Evolutionary conservation across 805 yeast genomes (phyloP), one percentile per base, ranked within the genome.

Genomic region (Candida quercuum): DNA sequence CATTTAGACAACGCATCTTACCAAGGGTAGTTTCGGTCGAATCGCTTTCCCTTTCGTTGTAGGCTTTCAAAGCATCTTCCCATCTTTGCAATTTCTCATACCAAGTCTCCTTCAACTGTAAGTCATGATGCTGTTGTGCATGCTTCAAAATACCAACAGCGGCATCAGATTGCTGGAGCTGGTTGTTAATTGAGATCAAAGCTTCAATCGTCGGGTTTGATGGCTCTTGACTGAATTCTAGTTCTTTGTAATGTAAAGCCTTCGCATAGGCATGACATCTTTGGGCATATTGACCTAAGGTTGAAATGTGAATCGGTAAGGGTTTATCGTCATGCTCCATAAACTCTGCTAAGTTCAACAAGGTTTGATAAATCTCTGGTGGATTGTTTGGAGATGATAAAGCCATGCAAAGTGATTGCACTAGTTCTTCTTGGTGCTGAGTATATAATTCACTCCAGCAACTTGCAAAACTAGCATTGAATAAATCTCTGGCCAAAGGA

Each of bases 311-410:
- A 30, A 93, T 84, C 0, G 97, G 97, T 41, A 93, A 69, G 0
- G 96, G 85, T 52, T 88, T 89, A 49, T 88, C 97, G 59, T 91
- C 97, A 51, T 91, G 98, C 56, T 93, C 99, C 93, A 93, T 83
- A 54, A 85, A 93, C 59, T 93, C 99, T 0, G 96, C 95, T 39
- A 93, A 66, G 46, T 91, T 89, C 48, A 93, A 67, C 41, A 93
- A 67, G 2, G 88, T 83, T 55, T 93, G 98, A 52, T 88, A 83
- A 32, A 93, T 89, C 50, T 93, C 99, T 0, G 99, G 97, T 0
- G 97, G 95, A 46, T 86, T 87, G 48, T 88, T 86, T 4, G 94
- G 84, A 0, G 96, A 84, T 0, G 91, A 84, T 43, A 91, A 66
- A 0, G 98, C 98, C 36, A 81, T 72, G 54, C 95, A 87, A 28